Evolutionary conservation across 192 early-diverging fungal species (phyloP), one percentile per base, ranked within the genome.

Genomic region (Coemansia sp.): DNA sequence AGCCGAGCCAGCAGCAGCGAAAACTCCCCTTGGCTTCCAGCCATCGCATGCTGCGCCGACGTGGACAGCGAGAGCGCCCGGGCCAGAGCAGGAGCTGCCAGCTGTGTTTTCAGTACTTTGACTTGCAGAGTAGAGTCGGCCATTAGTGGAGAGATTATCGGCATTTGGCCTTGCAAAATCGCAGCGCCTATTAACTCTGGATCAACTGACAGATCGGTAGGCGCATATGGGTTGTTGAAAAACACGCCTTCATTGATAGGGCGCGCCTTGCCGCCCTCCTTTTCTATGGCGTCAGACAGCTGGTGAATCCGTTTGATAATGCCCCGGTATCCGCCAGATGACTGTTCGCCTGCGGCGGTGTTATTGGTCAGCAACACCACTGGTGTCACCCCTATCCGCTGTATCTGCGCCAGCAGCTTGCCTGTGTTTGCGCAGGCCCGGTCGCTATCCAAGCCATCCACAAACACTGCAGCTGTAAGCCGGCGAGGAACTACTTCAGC

Each of bases 1-100:
- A 58, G 91, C 65, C 23, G 90, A 84, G 46, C 92, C 82, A 64
- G 80, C 67, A 40, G 82, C 67, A 72, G 89, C 87, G 57, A 91
- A 79, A 39, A 91, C 72, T 58, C 57, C 16, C 56, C 61, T 32
- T 55, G 42, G 49, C 43, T 65, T 31, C 73, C 67, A 42, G 6
- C 81, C 80, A 12, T 84, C 53, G 62, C 85, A 63, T 15, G 79
- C 81, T 26, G 66, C 23, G 44, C 21, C 37, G 56, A 58, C 40
- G 62, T 79, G 67, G 40, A 85, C 62, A 23, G 81, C 49, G 21
- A 83, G 65, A 23, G 84, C 58, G n/a, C 85, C 48, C 61, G 86
- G 57, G 48, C 82, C 85, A 51, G 62, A 18, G 70, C 85, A 66
- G 43, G 80, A 46, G 36, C 71, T 36, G 46, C 84, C 46, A n/a